phyloP scores from a whole-genome alignment of 306 rosid species.

The Quercus berberidifolia region DNA sequence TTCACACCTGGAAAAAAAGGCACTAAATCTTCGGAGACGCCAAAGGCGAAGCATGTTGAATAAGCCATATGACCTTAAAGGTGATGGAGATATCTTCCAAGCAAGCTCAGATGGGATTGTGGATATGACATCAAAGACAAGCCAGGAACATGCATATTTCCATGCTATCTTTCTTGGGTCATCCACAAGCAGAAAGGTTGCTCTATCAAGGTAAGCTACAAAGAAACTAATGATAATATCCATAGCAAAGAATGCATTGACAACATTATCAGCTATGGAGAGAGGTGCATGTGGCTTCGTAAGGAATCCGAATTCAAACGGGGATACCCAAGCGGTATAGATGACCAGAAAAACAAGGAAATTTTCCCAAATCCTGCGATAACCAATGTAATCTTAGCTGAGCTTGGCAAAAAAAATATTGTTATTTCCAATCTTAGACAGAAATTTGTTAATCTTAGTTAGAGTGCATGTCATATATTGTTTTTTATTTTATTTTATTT shows the following conservation, averaged over 20 bases:
- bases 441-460: neutral
- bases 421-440: neutral
- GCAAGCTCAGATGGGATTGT: conserved; percentile 79
- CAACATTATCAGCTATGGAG: conserved; percentile 65
- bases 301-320: conserved; percentile 89
- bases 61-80: conserved; percentile 61
- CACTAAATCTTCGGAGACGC: conserved; percentile 95
- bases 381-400: conserved; percentile 4
- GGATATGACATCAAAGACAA: conserved; percentile 71
- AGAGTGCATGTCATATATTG: too few species aligned
- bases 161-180: conserved; percentile 58
- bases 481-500: neutral
- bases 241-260: conserved; percentile 69
- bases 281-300: conserved; percentile 59
- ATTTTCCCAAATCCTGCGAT: conserved; percentile 72
- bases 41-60: conserved; percentile 94
- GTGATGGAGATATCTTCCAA: conserved; percentile 41
- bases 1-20: conserved; percentile 68
- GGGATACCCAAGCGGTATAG: conserved; percentile 96
- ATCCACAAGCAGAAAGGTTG: conserved; percentile 64
- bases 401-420: neutral
- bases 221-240: conserved; percentile 86
- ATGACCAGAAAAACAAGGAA: conserved; percentile 66
- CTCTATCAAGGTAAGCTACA: conserved; percentile 75
- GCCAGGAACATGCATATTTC: conserved; percentile 65